A percentile compares a stretch with the other conserved stretches of the same genome.
phyloP scores from a whole-genome alignment of 106 monocot genomes.

The Posidonia australis region DNA sequence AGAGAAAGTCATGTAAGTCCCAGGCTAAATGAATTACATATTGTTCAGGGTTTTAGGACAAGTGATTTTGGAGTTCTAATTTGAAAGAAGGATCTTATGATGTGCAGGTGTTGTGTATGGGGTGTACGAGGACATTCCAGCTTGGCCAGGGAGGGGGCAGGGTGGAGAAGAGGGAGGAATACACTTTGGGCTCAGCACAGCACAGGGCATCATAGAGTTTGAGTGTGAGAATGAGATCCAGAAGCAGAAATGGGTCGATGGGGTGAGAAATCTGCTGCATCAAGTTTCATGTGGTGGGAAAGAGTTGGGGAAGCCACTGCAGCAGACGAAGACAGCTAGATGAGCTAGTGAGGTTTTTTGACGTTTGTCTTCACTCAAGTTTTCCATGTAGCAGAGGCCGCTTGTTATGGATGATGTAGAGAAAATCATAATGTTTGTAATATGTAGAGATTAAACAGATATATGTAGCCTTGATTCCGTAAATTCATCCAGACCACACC shows the following conservation, averaged over 20 bases:
- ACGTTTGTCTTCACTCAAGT: too few species aligned
- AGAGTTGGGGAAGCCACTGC: too few species aligned
- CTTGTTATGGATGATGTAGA: too few species aligned
- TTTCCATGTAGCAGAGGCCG: too few species aligned
- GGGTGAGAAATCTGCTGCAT: neutral
- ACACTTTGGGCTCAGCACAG: neutral
- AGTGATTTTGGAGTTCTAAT: neutral
- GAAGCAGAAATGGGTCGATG: conserved; percentile 1
- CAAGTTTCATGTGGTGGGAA: too few species aligned
- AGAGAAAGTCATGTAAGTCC: neutral
- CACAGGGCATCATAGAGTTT: neutral
- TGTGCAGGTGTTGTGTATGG: neutral
- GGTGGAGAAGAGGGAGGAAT: neutral
- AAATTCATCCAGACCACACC: too few species aligned
- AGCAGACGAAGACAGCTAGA: too few species aligned
- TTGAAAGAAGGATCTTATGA: neutral
- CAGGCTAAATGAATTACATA: neutral
- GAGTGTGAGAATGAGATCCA: neutral
- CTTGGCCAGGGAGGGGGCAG: neutral
- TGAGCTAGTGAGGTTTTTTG: too few species aligned
- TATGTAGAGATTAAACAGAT: too few species aligned
- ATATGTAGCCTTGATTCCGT: too few species aligned
- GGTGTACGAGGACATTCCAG: neutral
- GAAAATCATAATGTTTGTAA: too few species aligned
- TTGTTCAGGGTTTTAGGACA: neutral